These are phyloP conservation scores for Nasturtium officinale DNA, from an alignment of 345 rosid genomes.

Conservation along the genomic window DNA sequence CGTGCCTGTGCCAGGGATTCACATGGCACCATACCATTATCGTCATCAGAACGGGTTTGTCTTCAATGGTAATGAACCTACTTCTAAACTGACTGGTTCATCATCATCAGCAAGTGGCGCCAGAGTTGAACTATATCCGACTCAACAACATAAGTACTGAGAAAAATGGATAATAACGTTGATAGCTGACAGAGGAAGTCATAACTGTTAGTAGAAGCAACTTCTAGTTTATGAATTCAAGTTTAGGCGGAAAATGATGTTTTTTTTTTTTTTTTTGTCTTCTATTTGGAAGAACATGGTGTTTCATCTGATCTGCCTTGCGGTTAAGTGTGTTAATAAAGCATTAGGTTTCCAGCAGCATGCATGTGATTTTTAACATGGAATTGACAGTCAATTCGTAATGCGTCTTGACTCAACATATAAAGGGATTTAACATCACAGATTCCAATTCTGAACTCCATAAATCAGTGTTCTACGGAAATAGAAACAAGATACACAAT, in stretches of 20 bases:
- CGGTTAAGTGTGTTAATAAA: constrained; percentile 30
- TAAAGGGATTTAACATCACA: constrained; percentile 23
- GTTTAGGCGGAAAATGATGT: constrained; percentile 23
- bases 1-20: constrained; percentile 50
- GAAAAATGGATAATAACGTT: constrained; percentile 26
- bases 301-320: constrained; percentile 23
- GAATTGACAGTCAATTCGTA: constrained; percentile 9
- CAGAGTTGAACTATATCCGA: constrained; percentile 34
- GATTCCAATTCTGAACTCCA: constrained; percentile 16
- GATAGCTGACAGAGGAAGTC: constrained; percentile 29
- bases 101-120: constrained; percentile 38
- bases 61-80: constrained; percentile 25
- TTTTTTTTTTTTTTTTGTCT: constrained; percentile 14
- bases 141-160: constrained; percentile 42
- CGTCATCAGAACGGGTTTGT: constrained; percentile 50
- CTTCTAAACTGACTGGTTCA: constrained; percentile 36
- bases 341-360: constrained; percentile 22
- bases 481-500: constrained; percentile 24
- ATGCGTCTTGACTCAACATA: constrained; percentile 14
- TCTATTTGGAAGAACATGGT: constrained; percentile 19
- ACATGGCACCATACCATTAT: constrained; percentile 50
- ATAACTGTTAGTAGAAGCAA: constrained; percentile 29
- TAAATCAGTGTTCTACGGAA: constrained; percentile 21
- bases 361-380: not conserved
- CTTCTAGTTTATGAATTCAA: constrained; percentile 24